Evolutionary conservation across 805 yeast genomes (phyloP), one percentile per base, ranked within the genome.

Genomic region (Wickerhamiella parazyma): DNA sequence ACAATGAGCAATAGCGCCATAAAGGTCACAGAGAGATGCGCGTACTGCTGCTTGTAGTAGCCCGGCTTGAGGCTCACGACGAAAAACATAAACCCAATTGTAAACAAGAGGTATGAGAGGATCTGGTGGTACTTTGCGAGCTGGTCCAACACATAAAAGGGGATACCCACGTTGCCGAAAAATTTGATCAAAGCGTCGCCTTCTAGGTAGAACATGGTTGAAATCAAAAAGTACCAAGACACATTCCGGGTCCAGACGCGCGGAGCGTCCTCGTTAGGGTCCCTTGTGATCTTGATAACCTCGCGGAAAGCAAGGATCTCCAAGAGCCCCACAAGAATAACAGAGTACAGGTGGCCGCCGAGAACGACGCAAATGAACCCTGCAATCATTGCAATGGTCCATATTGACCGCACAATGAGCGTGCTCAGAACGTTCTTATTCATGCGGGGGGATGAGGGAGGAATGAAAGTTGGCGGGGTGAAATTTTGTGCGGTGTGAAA

Each of bases 371-470:
- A 63, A 48, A 84, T 75, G 61, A 86, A 80, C 5, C 75, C 76
- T 14, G 68, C 62, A 48, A 91, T 79, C 96, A 91, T 87, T 14
- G 91, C 85, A 54, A 91, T 62, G 0, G 96, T 82, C 97, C 97
- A 91, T 38, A 82, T 68, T 3, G 97, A 79, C 52, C 98, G 75
- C 20, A 86, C 83, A 38, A 86, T 59, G 56, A 91, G 86, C 35
- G 87, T 80, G 63, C 42, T 78, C 25, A 41, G 8, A 4, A 16
- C 26, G 39, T 33, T 34, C 19, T 28, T 41, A 20, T 35, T 19
- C 26, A 14, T 35, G 35, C 21, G 17, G 24, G 18, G 33, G 6
- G 19, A 16, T 33, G 35, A 14, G 34, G 19, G 20, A 14, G 18
- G 19, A 12, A n/a, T 5, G 33, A 4, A 29, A 12, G 18, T 29